Percentiles rank a stretch among this genome's conserved stretches.
These are phyloP conservation scores for Epichloe gansuensis DNA, from an alignment of 2,329 filamentous ascomycete species.

Conservation along the genomic window DNA sequence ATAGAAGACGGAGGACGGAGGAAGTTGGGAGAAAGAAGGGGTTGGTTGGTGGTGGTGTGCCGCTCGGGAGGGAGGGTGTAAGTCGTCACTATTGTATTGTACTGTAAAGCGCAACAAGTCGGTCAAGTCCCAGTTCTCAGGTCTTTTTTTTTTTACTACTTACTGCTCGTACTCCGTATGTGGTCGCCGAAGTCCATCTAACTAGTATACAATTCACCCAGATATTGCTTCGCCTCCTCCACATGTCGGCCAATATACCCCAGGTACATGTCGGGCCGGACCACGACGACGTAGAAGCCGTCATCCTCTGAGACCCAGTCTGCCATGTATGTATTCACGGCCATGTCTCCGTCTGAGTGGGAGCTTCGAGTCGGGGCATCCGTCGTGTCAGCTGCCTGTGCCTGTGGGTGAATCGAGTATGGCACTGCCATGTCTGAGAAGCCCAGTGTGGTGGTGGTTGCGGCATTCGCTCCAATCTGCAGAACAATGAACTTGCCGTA, in stretches of 20 bases:
- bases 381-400: background rate
- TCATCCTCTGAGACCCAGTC: slow-evolving; percentile 18
- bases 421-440: slow-evolving; percentile 6
- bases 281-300: slow-evolving; percentile 21
- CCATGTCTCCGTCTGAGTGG: background rate
- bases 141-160: too few species aligned
- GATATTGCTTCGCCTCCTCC: slow-evolving; percentile 17
- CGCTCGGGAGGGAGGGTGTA: too few species aligned
- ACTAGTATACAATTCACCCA: slow-evolving; percentile 11
- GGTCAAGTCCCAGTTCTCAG: too few species aligned
- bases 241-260: slow-evolving; percentile 19
- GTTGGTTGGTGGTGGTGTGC: too few species aligned
- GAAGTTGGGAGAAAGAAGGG: too few species aligned
- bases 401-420: background rate
- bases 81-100: too few species aligned
- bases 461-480: slow-evolving; percentile 7
- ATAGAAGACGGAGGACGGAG: background rate
- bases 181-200: background rate
- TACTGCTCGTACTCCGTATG: too few species aligned
- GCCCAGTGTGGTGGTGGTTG: background rate
- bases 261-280: slow-evolving; percentile 30
- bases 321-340: slow-evolving; percentile 15
- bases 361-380: background rate
- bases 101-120: too few species aligned
- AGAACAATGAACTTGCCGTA: slow-evolving; percentile 23